Conservation (phyloP, 225 moss, liverwort and hornwort genomes). For the Polytrichum formosum region DNA sequence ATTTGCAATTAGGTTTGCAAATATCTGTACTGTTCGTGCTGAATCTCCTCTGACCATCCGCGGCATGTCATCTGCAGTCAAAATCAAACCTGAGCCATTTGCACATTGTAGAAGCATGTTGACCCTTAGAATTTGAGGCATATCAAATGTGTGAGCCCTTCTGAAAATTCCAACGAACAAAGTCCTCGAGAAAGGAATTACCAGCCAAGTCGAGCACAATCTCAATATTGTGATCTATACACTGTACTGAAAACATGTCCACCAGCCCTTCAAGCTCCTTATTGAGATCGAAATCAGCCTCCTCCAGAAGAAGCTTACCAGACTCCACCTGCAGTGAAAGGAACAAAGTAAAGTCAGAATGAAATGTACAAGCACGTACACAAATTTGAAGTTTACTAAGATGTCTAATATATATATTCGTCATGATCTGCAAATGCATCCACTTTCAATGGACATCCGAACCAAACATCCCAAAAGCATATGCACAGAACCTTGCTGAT, state of each 20-base stretch:
- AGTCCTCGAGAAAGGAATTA: slow-evolving; percentile 6
- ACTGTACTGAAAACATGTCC: slow-evolving; percentile 93
- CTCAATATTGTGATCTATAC: slow-evolving; percentile 69
- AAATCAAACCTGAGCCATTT: too few relatives aligned
- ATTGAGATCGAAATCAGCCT: slow-evolving; percentile 70
- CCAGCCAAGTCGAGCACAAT: slow-evolving; percentile 77
- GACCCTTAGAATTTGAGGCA: too few relatives aligned
- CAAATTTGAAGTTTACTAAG: too few relatives aligned
- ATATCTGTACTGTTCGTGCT: slow-evolving; percentile 68
- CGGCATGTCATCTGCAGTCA: slow-evolving; percentile 60
- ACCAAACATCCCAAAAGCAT: not conserved
- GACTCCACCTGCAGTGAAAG: slow-evolving; percentile 69
- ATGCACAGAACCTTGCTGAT: slow-evolving; percentile 66
- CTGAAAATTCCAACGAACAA: too few relatives aligned
- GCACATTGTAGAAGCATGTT: too few relatives aligned
- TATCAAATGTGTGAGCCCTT: too few relatives aligned
- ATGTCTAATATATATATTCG: too few relatives aligned
- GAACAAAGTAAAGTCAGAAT: not conserved
- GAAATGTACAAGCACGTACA: too few relatives aligned
- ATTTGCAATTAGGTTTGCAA: slow-evolving; percentile 75
- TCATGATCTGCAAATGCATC: too few relatives aligned
- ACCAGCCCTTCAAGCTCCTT: slow-evolving; percentile 82
- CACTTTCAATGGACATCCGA: too few relatives aligned
- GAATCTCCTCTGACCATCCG: slow-evolving; percentile 68
- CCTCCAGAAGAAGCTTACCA: slow-evolving; percentile 74